Evolutionary conservation across 257 asterid species (phyloP), one percentile per base, ranked within the genome.

Genomic region (Avicennia marina): DNA sequence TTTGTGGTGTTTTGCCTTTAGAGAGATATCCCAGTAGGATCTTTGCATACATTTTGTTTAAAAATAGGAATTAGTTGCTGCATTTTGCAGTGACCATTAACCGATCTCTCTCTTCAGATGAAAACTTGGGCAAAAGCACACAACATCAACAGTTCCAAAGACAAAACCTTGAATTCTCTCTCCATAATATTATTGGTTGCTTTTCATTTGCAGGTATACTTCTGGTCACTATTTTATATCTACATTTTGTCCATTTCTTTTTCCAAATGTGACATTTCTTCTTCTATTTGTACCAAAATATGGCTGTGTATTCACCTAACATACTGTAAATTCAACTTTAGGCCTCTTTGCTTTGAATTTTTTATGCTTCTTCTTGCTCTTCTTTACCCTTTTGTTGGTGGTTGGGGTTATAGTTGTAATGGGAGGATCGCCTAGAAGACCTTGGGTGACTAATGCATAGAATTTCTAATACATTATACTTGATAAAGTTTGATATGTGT

Each of bases 111-210:
- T 51, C 18, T 65, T 78, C 93, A 90, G 96, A 81, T 87, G 96
- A 87, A 91, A 75, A 72, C 66, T 22, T 87, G 96, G 98, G 98
- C 94, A 10, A 87, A 79, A 69, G 88, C 91, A 56, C 81, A 91
- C 48, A 72, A 81, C 51, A 81, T 90, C 66, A 87, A 90, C 74
- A 81, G 95, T 63, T 86, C 96, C 25, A 90, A 75, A 73, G 90
- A 87, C 69, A 77, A 74, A 62, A 90, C 98, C 27, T 70, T 87
- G 80, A 90, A 90, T 67, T 85, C 96, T 53, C 81, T 90, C 58
- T 85, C 94, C 55, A 79, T 90, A 61, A 80, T 90, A 60, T 84
- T 79, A 34, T 69, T 91, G 83, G 94, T 78, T 38, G 94, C 96
- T 58, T 91, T 91, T 65, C 96, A 91, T 77, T 71, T 87, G 78